Base-by-base conservation (phyloP, 495 filamentous ascomycete genomes). In the Opeltia flavorubescens region DNA sequence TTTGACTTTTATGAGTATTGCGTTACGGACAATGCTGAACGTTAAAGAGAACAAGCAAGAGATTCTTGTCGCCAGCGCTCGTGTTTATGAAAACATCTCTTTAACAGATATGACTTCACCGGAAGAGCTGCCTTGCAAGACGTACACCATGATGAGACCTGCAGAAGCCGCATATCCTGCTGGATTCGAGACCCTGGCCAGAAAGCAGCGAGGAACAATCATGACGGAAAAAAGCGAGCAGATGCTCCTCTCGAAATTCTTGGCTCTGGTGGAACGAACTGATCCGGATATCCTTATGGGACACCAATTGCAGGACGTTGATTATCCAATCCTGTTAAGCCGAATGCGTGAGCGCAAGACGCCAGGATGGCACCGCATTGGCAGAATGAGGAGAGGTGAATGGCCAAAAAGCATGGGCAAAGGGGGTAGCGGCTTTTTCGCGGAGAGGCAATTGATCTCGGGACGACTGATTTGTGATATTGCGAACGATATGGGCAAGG, bases 1-100 rank as follows among this genome's bases (percentile, higher is more conserved):
- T 27, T 66, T 98, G 50, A 96, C 89, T 0, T 65, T 98, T 8
- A 95, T 96, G 86, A 94, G 86, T 66, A 66, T 98, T 52, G 80
- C 88, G 5, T 70, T 98, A 63, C 77, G 91, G 39, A 95, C 89
- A 2, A 74, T 76, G 23, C 79, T 94, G 60, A 95, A 95, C 57
- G 74, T 77, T 31, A 95, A 89, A 58, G 86, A 86, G 48, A 98
- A 96, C 63, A 96, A 89, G 65, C 88, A 95, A 54, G 91, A 98
- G 62, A 91, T 98, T 43, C 66, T 98, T 15, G 71, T 89, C 41
- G 83, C 86, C 29, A 94, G 84, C 66, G 85, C 87, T 33, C 76
- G 93, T 55, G 78, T 96, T 18, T 98, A 98, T 52, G 83, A 93
- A 50, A 85, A 94, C 56, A 72, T 98, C 21, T 84, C 81, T 27